Conservation (phyloP, 169 alveolate genomes). For the Cryptosporidium andersoni region DNA sequence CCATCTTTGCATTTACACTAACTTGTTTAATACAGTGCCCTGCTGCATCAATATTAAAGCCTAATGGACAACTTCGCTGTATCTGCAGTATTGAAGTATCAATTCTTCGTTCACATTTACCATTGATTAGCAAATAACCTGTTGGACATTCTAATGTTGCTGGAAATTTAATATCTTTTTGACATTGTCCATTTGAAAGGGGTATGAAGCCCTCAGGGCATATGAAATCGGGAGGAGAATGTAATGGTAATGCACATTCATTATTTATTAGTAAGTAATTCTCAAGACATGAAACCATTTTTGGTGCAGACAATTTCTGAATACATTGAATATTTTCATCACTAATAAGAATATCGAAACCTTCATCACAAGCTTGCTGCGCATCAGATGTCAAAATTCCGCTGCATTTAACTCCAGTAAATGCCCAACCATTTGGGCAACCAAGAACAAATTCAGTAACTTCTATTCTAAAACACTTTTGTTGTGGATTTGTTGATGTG, state of each 20-base stretch:
- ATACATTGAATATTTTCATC: constrained; percentile 53
- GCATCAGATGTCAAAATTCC: constrained; percentile 62
- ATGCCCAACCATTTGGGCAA: constrained; percentile 71
- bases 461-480: constrained; percentile 58
- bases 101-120: constrained; percentile 56
- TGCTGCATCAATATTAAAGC: constrained; percentile 30
- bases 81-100: constrained; percentile 33
- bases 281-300: constrained; percentile 55
- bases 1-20: constrained; percentile 27
- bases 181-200: constrained; percentile 55
- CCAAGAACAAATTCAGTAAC: constrained; percentile 70
- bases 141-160: constrained; percentile 71
- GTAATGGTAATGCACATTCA: constrained; percentile 68
- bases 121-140: constrained; percentile 18
- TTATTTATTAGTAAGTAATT: constrained; percentile 44
- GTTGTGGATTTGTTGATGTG: constrained; percentile 53
- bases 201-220: constrained; percentile 66
- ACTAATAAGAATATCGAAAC: constrained; percentile 32
- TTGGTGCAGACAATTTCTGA: constrained; percentile 57
- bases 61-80: constrained; percentile 43
- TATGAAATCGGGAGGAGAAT: constrained; percentile 56
- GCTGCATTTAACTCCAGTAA: constrained; percentile 60
- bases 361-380: constrained; percentile 69
- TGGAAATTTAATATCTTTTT: constrained; percentile 58
- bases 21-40: constrained; percentile 60